Percentiles rank a stretch among this genome's conserved stretches.
phyloP scores from a whole-genome alignment of 2,329 filamentous ascomycete species.

The Xylaria sp. region DNA sequence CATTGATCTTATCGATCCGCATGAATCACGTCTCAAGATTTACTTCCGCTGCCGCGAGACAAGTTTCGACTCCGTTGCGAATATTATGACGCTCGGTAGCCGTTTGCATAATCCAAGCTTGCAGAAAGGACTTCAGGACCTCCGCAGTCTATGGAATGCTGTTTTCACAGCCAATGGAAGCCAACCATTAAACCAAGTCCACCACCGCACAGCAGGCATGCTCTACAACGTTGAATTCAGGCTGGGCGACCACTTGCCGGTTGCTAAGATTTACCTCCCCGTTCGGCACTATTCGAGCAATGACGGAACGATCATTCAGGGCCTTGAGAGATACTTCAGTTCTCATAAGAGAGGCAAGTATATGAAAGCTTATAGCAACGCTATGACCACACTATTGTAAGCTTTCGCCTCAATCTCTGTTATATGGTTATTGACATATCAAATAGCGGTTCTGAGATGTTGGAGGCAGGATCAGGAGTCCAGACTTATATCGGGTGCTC shows the following conservation, averaged over 20 bases:
- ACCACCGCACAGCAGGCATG: slow-evolving; percentile 24
- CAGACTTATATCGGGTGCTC: slow-evolving; percentile 25
- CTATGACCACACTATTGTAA: slow-evolving; percentile 24
- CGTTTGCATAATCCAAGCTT: background rate
- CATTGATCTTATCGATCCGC: slow-evolving; percentile 20
- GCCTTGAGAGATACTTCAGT: slow-evolving; percentile 5
- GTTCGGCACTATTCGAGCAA: slow-evolving; percentile 24
- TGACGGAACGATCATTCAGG: slow-evolving; percentile 7
- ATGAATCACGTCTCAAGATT: slow-evolving; percentile 19
- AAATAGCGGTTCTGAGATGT: slow-evolving; percentile 1
- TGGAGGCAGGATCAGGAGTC: background rate
- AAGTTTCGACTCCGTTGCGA: background rate
- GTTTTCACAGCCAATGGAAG: background rate
- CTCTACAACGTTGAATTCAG: slow-evolving; percentile 26
- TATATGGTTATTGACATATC: background rate
- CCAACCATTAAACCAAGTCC: background rate
- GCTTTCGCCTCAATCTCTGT: background rate
- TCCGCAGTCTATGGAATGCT: slow-evolving; percentile 15
- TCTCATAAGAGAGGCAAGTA: slow-evolving; percentile 11
- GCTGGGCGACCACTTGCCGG: slow-evolving; percentile 5
- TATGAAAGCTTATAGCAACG: slow-evolving; percentile 2
- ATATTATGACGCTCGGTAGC: slow-evolving; percentile 16
- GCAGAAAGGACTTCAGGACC: slow-evolving; percentile 11
- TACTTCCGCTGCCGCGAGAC: slow-evolving; percentile 24
- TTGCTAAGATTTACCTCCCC: slow-evolving; percentile 22